These are phyloP conservation scores for Neurospora discreta DNA, from an alignment of 495 filamentous ascomycete genomes.

Conservation along the genomic window DNA sequence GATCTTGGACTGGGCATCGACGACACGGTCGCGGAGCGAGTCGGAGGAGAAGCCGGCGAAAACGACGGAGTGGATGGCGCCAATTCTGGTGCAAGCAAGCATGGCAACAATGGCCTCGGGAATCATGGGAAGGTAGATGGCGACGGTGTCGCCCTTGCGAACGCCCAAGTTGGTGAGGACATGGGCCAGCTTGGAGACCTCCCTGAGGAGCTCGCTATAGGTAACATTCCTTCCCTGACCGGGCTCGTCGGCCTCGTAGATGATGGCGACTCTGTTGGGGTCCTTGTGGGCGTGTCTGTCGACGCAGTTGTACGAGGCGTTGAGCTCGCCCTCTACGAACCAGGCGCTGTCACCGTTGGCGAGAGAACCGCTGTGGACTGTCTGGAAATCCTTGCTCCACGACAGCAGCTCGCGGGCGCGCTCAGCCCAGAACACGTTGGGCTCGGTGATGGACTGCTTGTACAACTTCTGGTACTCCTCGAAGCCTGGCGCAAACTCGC, in stretches of 20 bases:
- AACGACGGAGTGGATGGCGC: slow-evolving; percentile 94
- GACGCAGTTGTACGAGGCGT: slow-evolving; percentile 95
- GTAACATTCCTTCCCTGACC: slow-evolving; percentile 79
- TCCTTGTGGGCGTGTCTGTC: slow-evolving; percentile 91
- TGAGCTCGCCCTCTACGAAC: slow-evolving; percentile 90
- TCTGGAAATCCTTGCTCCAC: slow-evolving; percentile 88
- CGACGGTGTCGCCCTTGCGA: slow-evolving; percentile 94
- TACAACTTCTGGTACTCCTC: slow-evolving; percentile 89
- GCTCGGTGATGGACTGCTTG: slow-evolving; percentile 89
- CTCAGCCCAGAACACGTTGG: slow-evolving; percentile 82
- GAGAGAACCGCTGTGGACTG: slow-evolving; percentile 70
- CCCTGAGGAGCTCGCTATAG: slow-evolving; percentile 85
- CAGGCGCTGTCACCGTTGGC: slow-evolving; percentile 77
- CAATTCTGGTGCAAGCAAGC: slow-evolving; percentile 83
- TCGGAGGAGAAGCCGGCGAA: slow-evolving; percentile 98
- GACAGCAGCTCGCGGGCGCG: slow-evolving; percentile 80
- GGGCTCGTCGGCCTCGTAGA: slow-evolving; percentile 95
- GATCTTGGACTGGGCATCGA: slow-evolving; percentile 80
- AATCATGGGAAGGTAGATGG: slow-evolving; percentile 98
- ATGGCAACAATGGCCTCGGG: slow-evolving; percentile 89
- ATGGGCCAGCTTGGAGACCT: slow-evolving; percentile 79
- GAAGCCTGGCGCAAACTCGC: slow-evolving; percentile 30
- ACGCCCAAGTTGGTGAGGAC: slow-evolving; percentile 90
- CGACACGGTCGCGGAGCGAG: slow-evolving; percentile 88
- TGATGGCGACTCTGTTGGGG: slow-evolving; percentile 86